phyloP scores from a whole-genome alignment of 352 stramenopile species.

The Halophytophthora batemanensis region DNA sequence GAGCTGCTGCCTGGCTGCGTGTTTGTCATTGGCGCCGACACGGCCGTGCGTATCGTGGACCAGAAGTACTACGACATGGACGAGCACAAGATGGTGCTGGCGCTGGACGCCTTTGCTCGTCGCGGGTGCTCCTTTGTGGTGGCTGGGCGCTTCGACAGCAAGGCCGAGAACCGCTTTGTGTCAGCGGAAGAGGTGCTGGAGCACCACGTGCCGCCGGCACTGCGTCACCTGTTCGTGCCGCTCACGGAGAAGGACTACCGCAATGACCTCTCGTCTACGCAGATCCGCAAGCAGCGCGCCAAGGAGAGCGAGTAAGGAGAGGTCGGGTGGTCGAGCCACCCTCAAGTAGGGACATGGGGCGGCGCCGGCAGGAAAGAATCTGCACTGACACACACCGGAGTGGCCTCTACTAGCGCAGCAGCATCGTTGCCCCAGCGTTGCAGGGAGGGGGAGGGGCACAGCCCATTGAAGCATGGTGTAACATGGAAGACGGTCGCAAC shows the following conservation, averaged over 20 bases:
- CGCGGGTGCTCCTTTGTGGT: constrained; percentile 84
- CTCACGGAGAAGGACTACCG: constrained; percentile 57
- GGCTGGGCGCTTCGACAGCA: constrained; percentile 71
- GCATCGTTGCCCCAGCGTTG: no score
- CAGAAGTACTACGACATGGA: constrained; percentile 89
- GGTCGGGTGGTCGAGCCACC: no score
- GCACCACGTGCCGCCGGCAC: constrained; percentile 37
- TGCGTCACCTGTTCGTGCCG: constrained; percentile 65
- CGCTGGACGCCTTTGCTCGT: constrained; percentile 61
- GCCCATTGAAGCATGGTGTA: no score
- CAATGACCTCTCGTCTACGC: constrained; percentile 9
- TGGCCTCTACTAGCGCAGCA: no score
- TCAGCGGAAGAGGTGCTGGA: constrained; percentile 54
- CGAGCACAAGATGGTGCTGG: constrained; percentile 69
- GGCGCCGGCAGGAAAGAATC: no score
- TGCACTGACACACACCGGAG: no score
- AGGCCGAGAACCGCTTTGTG: constrained; percentile 45
- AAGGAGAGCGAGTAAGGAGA: neutral
- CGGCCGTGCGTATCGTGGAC: constrained; percentile 82
- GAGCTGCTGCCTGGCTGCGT: constrained; percentile 63
- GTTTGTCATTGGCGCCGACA: constrained; percentile 90
- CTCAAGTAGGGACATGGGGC: no score
- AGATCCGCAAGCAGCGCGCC: constrained; percentile 46
- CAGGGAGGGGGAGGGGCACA: no score
- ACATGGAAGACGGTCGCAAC: no score